Conservation (phyloP, 2,329 filamentous ascomycete species). For the Trichoderma oligosporum region DNA sequence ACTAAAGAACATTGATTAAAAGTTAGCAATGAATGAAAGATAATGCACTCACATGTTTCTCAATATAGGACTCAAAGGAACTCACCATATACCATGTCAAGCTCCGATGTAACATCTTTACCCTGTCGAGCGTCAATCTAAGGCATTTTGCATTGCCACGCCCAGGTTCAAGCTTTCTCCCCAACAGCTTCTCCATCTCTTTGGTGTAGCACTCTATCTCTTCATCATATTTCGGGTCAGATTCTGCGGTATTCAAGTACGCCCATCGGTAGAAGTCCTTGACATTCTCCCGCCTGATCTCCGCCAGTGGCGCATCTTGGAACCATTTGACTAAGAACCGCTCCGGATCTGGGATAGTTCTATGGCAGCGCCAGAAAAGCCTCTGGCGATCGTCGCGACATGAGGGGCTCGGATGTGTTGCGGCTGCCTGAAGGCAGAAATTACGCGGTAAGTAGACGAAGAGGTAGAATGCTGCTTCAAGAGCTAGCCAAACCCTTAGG, state of each 20-base stretch:
- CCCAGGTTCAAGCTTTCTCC: constrained; percentile 47
- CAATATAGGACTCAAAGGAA: constrained; percentile 15
- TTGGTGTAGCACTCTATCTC: constrained; percentile 55
- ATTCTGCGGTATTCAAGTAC: constrained; percentile 48
- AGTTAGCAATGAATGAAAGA: constrained; percentile 16
- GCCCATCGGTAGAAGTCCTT: constrained; percentile 61
- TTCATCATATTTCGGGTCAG: constrained; percentile 43
- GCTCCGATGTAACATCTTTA: constrained; percentile 53
- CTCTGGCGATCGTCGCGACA: constrained; percentile 43
- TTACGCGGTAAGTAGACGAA: constrained; percentile 51
- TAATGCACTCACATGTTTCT: background rate
- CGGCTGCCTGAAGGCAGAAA: constrained; percentile 47
- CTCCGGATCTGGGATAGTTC: constrained; percentile 50
- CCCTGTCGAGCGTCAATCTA: constrained; percentile 55
- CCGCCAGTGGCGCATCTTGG: constrained; percentile 45
- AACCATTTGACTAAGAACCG: constrained; percentile 58
- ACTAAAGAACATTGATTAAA: constrained; percentile 31
- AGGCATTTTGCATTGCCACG: constrained; percentile 50
- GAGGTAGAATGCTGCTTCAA: constrained; percentile 54
- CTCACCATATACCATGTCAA: constrained; percentile 55
- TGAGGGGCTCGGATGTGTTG: constrained; percentile 45
- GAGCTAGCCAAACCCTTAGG: constrained; percentile 42
- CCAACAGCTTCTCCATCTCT: constrained; percentile 49
- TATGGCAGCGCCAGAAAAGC: constrained; percentile 49
- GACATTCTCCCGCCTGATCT: constrained; percentile 56